Percentiles rank a stretch among this genome's conserved stretches.
These are phyloP conservation scores for Cadophora sp. DNA, from an alignment of 2,329 filamentous ascomycete species.

Conservation along the genomic window DNA sequence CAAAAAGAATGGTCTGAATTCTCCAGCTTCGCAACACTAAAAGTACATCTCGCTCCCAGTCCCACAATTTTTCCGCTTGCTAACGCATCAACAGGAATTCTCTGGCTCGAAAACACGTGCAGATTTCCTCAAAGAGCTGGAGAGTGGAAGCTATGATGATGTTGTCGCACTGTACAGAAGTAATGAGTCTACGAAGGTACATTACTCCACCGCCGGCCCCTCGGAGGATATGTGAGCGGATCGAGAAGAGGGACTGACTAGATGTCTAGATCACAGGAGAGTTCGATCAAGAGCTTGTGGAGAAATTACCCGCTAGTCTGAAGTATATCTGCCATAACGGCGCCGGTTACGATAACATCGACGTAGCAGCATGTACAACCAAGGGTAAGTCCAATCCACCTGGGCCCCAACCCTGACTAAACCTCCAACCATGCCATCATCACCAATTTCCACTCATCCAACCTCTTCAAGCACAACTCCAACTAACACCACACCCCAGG, in stretches of 20 bases:
- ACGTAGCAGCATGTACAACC: constrained; percentile 71
- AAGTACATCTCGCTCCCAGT: constrained; percentile 25
- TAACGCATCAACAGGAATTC: constrained; percentile 30
- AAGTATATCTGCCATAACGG: constrained; percentile 68
- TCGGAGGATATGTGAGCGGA: not conserved
- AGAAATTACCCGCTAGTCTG: constrained; percentile 57
- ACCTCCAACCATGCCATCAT: not conserved
- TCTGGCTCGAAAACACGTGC: constrained; percentile 58
- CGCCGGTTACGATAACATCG: constrained; percentile 84
- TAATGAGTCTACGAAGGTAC: constrained; percentile 64
- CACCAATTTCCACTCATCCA: not conserved
- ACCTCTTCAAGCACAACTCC: not conserved
- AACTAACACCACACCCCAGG: constrained; percentile 43
- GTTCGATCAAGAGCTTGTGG: constrained; percentile 72
- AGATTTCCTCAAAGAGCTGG: constrained; percentile 72
- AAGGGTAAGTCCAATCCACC: constrained; percentile 9
- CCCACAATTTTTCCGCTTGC: not conserved
- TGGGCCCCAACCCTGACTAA: too few species aligned
- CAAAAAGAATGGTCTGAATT: constrained; percentile 40
- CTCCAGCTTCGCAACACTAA: constrained; percentile 35
- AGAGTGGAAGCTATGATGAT: constrained; percentile 67
- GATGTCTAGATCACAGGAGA: constrained; percentile 60
- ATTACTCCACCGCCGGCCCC: not conserved
- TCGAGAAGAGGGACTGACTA: constrained; percentile 14
- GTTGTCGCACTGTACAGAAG: constrained; percentile 73